Evolutionary conservation across 495 filamentous ascomycete genomes (phyloP), one percentile per base, ranked within the genome.

Genomic region (Elasticomyces elasticus): DNA sequence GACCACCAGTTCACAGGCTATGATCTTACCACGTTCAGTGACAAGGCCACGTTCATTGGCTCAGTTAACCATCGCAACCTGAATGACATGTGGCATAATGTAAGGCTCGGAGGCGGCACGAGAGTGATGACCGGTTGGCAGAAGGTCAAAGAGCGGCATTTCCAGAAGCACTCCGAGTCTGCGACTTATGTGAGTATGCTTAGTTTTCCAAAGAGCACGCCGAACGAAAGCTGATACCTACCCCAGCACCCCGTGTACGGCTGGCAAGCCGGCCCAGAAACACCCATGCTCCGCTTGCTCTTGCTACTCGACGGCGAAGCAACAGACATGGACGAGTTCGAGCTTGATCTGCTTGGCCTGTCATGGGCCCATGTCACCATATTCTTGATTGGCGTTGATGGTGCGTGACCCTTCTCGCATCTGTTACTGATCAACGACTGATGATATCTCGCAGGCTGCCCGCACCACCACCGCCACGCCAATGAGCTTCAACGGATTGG

Each of bases 91-190:
- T 76, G 73, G 71, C 52, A 49, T 7, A 62, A 59, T 1, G 62
- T 74, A 19, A 43, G 41, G 17, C 63, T 75, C 26, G 70, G 69
- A 0, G 73, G 73, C 15, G 64, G 60, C 40, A 72, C 69, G 0
- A 61, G 69, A 35, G 66, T 76, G 33, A 76, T 76, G 73, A 66
- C 68, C 0, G 73, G 73, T 19, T 76, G 73, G 73, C 72, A 75
- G 52, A 70, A 68, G 40, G 60, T 73, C 52, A 76, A 75, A 52
- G 70, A 76, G 6, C 4, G 24, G 28, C 72, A 75, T 59, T 74
- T 75, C 55, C 67, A 71, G 51, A 72, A 74, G 47, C 69, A 76
- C 54, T 69, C 70, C 25, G 67, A 66, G 49, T 71, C 71, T 23
- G 73, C 73, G 17, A 67, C 58, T 7, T 65, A 74, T 52, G 35